Percentiles rank a stretch among this genome's conserved stretches.
These are phyloP conservation scores for Fusarium sp. DNA, from an alignment of 2,329 filamentous ascomycete species.

Conservation along the genomic window DNA sequence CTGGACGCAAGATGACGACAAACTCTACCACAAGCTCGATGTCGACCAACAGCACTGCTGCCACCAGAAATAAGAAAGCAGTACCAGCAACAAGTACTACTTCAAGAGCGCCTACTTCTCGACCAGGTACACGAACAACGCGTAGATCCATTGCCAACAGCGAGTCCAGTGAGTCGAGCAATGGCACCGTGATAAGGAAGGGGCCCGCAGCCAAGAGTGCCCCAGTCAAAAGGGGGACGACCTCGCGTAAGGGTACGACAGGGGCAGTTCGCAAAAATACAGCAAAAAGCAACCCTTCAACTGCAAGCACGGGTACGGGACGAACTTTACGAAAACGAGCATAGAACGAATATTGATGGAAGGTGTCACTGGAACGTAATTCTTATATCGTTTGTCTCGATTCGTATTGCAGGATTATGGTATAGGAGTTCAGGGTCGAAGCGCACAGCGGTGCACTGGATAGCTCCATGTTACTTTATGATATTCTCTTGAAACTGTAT, in stretches of 20 bases:
- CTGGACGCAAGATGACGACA: slow-evolving; percentile 56
- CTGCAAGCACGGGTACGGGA: slow-evolving; percentile 56
- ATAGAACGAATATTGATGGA: slow-evolving; percentile 38
- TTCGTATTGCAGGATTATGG: slow-evolving; percentile 1
- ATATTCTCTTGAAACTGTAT: slow-evolving; percentile 22
- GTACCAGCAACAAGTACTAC: slow-evolving; percentile 46
- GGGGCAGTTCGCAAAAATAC: slow-evolving; percentile 56
- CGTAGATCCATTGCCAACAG: slow-evolving; percentile 68
- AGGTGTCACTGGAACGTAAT: background rate
- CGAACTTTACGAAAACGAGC: slow-evolving; percentile 66
- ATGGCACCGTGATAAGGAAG: slow-evolving; percentile 71
- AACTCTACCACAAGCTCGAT: slow-evolving; percentile 56
- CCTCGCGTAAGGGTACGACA: slow-evolving; percentile 64
- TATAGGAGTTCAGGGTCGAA: slow-evolving; percentile 34
- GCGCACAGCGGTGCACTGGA: slow-evolving; percentile 23
- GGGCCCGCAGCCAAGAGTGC: slow-evolving; percentile 51
- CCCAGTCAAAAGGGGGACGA: slow-evolving; percentile 61
- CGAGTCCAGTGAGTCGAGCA: slow-evolving; percentile 71
- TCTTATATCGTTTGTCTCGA: slow-evolving; percentile 7
- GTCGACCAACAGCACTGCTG: slow-evolving; percentile 49
- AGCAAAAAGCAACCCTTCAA: slow-evolving; percentile 38
- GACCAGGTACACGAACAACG: slow-evolving; percentile 57
- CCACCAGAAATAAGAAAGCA: slow-evolving; percentile 48
- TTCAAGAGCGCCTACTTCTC: slow-evolving; percentile 48
- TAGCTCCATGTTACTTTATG: slow-evolving; percentile 13